A percentile compares a stretch with the other conserved stretches of the same genome.
Conservation (phyloP, 164 flowering plant genomes). For the Umbilicus rupestris region DNA sequence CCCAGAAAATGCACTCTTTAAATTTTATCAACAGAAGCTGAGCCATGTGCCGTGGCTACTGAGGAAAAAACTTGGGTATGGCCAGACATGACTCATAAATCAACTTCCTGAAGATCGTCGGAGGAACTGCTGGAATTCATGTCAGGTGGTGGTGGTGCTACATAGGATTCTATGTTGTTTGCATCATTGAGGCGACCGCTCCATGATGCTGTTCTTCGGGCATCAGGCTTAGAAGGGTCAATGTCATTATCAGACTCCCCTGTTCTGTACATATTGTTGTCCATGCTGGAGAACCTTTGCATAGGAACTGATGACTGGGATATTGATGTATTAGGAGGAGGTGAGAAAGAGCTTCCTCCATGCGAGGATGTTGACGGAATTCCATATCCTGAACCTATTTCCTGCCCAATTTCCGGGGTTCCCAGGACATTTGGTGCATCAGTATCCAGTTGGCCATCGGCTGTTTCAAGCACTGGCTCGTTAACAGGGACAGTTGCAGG, state of each 20-base stretch:
- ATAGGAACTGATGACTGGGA: conserved; percentile 19
- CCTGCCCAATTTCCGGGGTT: not conserved
- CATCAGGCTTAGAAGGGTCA: conserved; percentile 20
- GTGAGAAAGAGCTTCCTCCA: conserved; percentile 3
- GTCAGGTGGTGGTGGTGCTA: not conserved
- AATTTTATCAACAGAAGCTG: too few species aligned
- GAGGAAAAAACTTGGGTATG: too few species aligned
- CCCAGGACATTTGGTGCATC: conserved; percentile 10
- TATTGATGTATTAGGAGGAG: conserved; percentile 18
- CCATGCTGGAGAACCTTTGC: conserved; percentile 47
- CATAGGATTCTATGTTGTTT: not conserved
- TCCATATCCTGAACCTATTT: not conserved
- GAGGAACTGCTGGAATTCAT: not conserved
- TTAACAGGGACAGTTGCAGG: conserved; percentile 25
- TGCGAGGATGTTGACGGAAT: not conserved
- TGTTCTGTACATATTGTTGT: conserved; percentile 20
- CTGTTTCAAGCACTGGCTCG: conserved; percentile 17
- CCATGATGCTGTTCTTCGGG: conserved; percentile 63
- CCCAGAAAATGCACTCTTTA: too few species aligned
- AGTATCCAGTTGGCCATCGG: conserved; percentile 16
- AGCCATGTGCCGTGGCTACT: too few species aligned
- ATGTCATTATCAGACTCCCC: conserved; percentile 9
- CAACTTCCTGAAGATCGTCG: not conserved
- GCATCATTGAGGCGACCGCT: conserved; percentile 24
- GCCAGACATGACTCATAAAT: not conserved